phyloP scores from a whole-genome alignment of 352 stramenopile species.

The Phytophthora foliorum region DNA sequence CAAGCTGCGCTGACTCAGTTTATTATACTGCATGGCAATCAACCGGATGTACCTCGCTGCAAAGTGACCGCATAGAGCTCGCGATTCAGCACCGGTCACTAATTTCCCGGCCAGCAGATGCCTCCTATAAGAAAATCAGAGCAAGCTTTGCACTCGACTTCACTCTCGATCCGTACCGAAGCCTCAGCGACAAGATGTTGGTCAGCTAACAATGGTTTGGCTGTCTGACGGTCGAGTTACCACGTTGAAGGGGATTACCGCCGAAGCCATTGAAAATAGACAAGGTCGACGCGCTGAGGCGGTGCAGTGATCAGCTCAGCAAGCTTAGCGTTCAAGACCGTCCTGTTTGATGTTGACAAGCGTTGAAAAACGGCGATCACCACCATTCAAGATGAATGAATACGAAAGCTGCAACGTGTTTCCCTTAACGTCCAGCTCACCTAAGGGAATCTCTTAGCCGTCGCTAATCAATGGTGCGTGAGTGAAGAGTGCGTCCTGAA shows the following conservation, averaged over 20 bases:
- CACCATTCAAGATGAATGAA: no score
- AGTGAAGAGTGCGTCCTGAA: neutral
- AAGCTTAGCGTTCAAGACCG: neutral
- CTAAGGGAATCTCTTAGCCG: no score
- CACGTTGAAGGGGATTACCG: neutral
- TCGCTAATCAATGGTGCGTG: constrained; percentile 4
- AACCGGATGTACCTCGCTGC: neutral
- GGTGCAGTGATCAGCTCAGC: neutral
- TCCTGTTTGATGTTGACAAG: neutral
- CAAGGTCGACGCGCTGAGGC: neutral
- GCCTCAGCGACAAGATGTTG: neutral
- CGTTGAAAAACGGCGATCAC: no score
- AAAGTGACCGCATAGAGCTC: neutral
- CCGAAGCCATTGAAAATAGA: no score
- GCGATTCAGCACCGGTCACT: constrained; percentile 1
- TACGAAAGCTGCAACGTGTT: no score
- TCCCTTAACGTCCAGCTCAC: no score
- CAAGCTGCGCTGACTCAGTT: neutral
- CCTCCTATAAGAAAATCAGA: constrained; percentile 13
- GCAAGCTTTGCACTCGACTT: constrained; percentile 13
- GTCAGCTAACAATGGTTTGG: no score
- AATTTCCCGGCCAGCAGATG: constrained; percentile 17
- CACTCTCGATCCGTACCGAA: neutral
- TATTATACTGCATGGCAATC: neutral
- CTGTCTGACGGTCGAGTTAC: neutral